Base-by-base conservation (phyloP, 2,329 filamentous ascomycete species). In the Aspergillus eucalypticola region DNA sequence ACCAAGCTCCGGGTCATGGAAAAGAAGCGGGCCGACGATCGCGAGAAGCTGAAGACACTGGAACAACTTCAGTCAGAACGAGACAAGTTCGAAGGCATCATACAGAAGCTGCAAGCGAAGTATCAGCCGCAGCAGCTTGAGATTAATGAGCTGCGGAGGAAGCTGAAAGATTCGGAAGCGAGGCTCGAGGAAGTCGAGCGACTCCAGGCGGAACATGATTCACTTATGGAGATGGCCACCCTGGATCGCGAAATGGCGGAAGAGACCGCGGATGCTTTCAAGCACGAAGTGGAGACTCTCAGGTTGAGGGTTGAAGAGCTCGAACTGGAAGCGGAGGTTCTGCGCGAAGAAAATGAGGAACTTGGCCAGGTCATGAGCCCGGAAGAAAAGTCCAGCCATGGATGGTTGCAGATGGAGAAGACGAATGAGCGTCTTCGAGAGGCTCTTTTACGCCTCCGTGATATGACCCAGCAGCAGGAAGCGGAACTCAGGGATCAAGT, bases 241-340 rank as follows among this genome's bases (percentile, higher is more conserved):
- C 81, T 99, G 25, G 95, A 99, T 73, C 87, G 91, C 48, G 94
- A 99, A 75, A 96, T 98, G 90, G 95, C 95, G 0, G 93, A 99
- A 75, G 94, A 97, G 76, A 92, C 88, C 46, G 89, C 91, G 0
- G 95, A 98, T 66, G 87, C 89, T 17, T 82, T 90, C 54, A 95
- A 92, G 73, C 84, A 86, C 1, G 93, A 99, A 71, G 80, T 96
- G 23, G 90, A 96, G 39, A 84, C 86, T 2, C 75, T 96, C 56
- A 91, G 91, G 69, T 79, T 85, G 60, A 92, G 88, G 70, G 78
- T 87, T 1, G 93, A 98, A 73, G 93, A 98, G 74, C 81, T 96
- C 7, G 88, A 95, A 68, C 81, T 97, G 8, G 94, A 99, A 73
- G 84, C 94, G 1, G 94, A 98, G 48, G 88, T 98, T 39, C 77